Base-by-base conservation (phyloP, 2,329 filamentous ascomycete species). In the Cytospora piceae region DNA sequence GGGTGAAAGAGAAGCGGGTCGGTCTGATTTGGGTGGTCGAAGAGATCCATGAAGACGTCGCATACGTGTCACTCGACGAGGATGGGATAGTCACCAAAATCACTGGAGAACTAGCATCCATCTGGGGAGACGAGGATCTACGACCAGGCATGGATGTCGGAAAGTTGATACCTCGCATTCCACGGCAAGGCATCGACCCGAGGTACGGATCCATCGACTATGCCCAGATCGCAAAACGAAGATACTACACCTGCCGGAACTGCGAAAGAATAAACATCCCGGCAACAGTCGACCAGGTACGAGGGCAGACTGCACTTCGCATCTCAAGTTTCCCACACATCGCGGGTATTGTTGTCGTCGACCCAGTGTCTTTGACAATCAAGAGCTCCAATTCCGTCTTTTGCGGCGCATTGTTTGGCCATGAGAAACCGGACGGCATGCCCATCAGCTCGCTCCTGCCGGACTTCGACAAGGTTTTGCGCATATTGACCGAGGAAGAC, bases 1-100 rank as follows among this genome's bases (percentile, higher is more conserved):
- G 95, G 95, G 95, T 99, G 4, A 99, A 99, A 80, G 95, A 99
- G 77, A 99, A 99, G 78, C 87, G 90, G 58, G 89, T 93, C 61
- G 94, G 94, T 12, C 79, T 99, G 67, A 98, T 99, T 67, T 99
- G 95, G 95, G 95, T 99, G 11, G 80, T 99, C 2, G 95, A 99
- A 76, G 95, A 99, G 78, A 98, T 99, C 67, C 92, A 94, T 63
- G 95, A 99, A 77, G 94, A 99, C 75, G 89, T 95, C 49, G 93
- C 92, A 4, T 86, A 87, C 67, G 78, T 99, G 53, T 84, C 82
- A 14, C 83, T 96, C 24, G 91, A 96, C 73, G 89, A 93, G 64
- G 88, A 92, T 32, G 93, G 93, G 52, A 83, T 85, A 53, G 85
- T 97, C 22, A 83, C 87, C 32, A 87, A 85, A 60, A 83, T 91